Evolutionary conservation across 352 stramenopile species (phyloP), one percentile per base, ranked within the genome.

Genomic region (Phytophthora aleatoria): DNA sequence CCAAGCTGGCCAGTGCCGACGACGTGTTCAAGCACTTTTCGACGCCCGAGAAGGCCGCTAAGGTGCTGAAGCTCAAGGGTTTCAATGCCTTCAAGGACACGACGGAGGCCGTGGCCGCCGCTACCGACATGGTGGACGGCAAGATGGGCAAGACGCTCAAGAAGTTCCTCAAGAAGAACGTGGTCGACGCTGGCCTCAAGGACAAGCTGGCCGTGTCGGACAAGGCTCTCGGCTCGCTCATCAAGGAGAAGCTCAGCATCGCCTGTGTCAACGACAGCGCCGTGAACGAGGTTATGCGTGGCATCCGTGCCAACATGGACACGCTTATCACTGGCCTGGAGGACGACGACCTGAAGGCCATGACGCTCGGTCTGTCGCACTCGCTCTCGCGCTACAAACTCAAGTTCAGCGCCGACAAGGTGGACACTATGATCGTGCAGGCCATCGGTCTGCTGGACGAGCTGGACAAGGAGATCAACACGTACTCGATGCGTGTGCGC

Each of bases 381-480:
- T 97, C 80, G 10, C 87, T 99, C 7, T 98, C 90, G 48, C 90
- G 98, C 51, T 99, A 99, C 85, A 99, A 99, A 88, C 91, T 99
- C 71, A 99, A 99, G 89, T 99, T 99, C 66, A 98, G 89, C 61
- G 95, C 97, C 10, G 98, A 99, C 77, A 99, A 99, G 87, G 90
- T 99, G 10, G 98, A 99, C 87, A 99, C 97, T 33, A 99, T 99
- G 98, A 99, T 99, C 52, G 96, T 99, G 56, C 98, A 99, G 87
- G 97, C 98, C 12, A 99, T 99, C 52, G 96, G 96, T 11, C 82
- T 99, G 47, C 82, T 99, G 12, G 98, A 99, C 83, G 97, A 99
- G 76, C 87, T 99, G 13, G 98, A 99, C 89, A 99, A 99, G 90
- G 98, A 99, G 83, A 99, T 99, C 81, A 99, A 99, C 86, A 99